Percentiles rank a stretch among this genome's conserved stretches.
These are phyloP conservation scores for Geotrichum cucujoidarum DNA, from an alignment of 1,139 yeast genomes.

Conservation along the genomic window DNA sequence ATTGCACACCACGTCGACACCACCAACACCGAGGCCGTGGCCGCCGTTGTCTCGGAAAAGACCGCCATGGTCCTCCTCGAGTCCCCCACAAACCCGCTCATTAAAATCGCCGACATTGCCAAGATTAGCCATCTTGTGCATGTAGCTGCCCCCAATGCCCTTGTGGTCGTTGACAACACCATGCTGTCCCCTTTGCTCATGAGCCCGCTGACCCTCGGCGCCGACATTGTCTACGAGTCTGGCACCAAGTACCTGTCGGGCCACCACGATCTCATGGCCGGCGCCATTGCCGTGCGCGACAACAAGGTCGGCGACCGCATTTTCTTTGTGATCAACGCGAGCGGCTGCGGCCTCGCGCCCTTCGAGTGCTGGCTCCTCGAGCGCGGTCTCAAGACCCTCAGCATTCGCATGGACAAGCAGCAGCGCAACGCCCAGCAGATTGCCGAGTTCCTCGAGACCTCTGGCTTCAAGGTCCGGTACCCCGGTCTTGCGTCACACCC, in stretches of 20 bases:
- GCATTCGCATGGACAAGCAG: constrained; percentile 80
- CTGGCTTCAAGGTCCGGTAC: constrained; percentile 65
- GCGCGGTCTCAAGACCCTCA: constrained; percentile 81
- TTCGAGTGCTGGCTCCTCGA: constrained; percentile 85
- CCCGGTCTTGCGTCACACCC: constrained; percentile 83
- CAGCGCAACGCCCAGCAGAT: constrained; percentile 70
- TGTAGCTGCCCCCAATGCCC: constrained; percentile 56
- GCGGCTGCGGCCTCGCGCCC: constrained; percentile 88
- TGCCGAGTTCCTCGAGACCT: constrained; percentile 63
- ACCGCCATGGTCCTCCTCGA: constrained; percentile 78
- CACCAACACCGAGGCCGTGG: constrained; percentile 57
- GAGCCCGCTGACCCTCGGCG: constrained; percentile 80
- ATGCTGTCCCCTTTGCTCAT: constrained; percentile 90
- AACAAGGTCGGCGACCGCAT: constrained; percentile 60
- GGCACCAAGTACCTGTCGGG: constrained; percentile 91
- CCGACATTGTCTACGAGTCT: constrained; percentile 85
- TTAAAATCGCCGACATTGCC: constrained; percentile 77
- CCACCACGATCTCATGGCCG: constrained; percentile 96
- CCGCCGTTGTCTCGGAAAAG: constrained; percentile 39
- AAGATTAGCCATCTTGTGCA: constrained; percentile 64
- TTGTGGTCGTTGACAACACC: constrained; percentile 88
- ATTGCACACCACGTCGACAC: constrained; percentile 78
- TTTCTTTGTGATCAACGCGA: constrained; percentile 76
- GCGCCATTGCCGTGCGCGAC: constrained; percentile 69
- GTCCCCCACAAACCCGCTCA: constrained; percentile 87